These are phyloP conservation scores for Saprolegnia parasitica DNA, from an alignment of 352 stramenopile genomes.

Conservation along the genomic window DNA sequence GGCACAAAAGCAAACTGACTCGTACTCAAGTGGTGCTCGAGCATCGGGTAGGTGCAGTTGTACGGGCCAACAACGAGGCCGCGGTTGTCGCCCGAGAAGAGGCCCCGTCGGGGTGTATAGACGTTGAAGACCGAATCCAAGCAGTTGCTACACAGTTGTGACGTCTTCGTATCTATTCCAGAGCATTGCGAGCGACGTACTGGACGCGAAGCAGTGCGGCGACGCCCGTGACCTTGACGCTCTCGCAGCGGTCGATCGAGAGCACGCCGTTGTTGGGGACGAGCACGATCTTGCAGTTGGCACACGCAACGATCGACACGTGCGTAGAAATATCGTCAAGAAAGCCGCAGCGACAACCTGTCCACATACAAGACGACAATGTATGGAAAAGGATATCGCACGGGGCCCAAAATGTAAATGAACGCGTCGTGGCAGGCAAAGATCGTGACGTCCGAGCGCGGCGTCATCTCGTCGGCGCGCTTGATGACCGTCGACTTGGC, in stretches of 20 bases:
- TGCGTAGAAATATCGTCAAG: slow-evolving; percentile 65
- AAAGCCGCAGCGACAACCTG: slow-evolving; percentile 28
- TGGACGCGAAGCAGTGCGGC: slow-evolving; percentile 84
- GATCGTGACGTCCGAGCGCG: slow-evolving; percentile 67
- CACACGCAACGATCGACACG: slow-evolving; percentile 90
- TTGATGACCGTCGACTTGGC: slow-evolving; percentile 80
- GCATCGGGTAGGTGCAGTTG: slow-evolving; percentile 92
- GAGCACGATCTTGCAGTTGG: slow-evolving; percentile 94
- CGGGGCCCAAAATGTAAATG: slow-evolving; percentile 92
- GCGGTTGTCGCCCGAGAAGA: slow-evolving; percentile 94
- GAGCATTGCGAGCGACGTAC: slow-evolving; percentile 41
- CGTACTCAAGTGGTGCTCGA: slow-evolving; percentile 67
- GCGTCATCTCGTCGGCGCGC: slow-evolving; percentile 53
- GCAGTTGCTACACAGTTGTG: slow-evolving; percentile 89
- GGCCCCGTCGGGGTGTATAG: slow-evolving; percentile 87
- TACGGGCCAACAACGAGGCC: slow-evolving; percentile 93
- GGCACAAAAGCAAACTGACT: slow-evolving; percentile 45
- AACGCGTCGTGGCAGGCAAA: slow-evolving; percentile 91
- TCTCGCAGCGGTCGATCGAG: slow-evolving; percentile 93
- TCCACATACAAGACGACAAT: background rate
- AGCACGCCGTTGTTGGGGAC: slow-evolving; percentile 90
- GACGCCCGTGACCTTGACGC: slow-evolving; percentile 84
- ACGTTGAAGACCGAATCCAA: slow-evolving; percentile 89
- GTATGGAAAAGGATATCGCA: slow-evolving; percentile 75
- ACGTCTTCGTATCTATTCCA: too few relatives aligned